phyloP scores from a whole-genome alignment of 1,139 yeast species.

The Cylindricascospora bacillispora region DNA sequence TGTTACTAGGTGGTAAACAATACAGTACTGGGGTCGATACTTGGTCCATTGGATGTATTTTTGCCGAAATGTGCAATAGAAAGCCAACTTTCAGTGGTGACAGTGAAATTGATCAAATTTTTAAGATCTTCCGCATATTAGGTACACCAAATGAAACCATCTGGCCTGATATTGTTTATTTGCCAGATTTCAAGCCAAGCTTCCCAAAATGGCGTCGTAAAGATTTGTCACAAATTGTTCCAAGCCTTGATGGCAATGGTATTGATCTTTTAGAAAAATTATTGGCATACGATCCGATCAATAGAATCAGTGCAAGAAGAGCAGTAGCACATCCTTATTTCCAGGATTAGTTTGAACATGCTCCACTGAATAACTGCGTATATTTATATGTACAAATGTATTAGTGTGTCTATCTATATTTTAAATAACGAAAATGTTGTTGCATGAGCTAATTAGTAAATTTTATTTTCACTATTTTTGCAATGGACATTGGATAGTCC shows the following conservation, averaged over 20 bases:
- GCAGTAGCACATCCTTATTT: slow-evolving; percentile 88
- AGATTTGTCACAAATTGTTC: slow-evolving; percentile 59
- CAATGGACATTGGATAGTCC: too few relatives aligned
- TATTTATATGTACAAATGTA: background rate
- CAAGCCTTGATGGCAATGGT: slow-evolving; percentile 70
- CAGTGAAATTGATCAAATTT: slow-evolving; percentile 94
- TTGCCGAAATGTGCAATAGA: slow-evolving; percentile 96
- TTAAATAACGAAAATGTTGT: background rate
- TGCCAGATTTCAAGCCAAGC: slow-evolving; percentile 91
- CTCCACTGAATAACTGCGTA: background rate
- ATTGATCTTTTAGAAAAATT: slow-evolving; percentile 69
- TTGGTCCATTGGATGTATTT: slow-evolving; percentile 98
- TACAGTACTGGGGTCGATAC: slow-evolving; percentile 97
- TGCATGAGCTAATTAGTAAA: too few relatives aligned
- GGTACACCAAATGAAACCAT: slow-evolving; percentile 91
- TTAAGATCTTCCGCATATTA: slow-evolving; percentile 79
- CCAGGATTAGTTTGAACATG: slow-evolving; percentile 35
- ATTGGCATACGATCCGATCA: slow-evolving; percentile 86
- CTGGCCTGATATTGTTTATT: slow-evolving; percentile 93
- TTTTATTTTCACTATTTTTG: too few relatives aligned
- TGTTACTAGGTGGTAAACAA: slow-evolving; percentile 89
- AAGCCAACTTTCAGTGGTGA: slow-evolving; percentile 96
- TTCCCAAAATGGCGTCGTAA: slow-evolving; percentile 91
- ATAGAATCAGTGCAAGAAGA: slow-evolving; percentile 86
- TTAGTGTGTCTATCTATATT: background rate